Evolutionary conservation across 2,329 filamentous ascomycete species (phyloP).

Genomic region (Cercospora sp.): DNA sequence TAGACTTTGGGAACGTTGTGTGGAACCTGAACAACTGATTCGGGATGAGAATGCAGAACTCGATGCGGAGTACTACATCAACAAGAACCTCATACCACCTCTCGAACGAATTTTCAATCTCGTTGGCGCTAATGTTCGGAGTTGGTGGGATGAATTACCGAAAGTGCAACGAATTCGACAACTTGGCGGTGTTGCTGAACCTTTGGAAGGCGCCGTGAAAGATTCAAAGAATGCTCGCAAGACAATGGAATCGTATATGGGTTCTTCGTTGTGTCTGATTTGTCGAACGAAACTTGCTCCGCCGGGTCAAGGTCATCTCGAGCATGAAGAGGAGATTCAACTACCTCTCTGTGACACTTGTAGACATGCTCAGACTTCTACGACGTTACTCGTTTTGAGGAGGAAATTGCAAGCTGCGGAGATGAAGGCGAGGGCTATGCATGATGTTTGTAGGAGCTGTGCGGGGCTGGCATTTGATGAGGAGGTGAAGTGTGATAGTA

Average conservation of each 20-base stretch:
- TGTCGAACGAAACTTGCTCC: conserved; percentile 63
- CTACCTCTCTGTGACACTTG: conserved; percentile 62
- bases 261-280: conserved; percentile 72
- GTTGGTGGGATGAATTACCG: conserved; percentile 97
- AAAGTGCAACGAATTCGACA: conserved; percentile 76
- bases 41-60: conserved; percentile 74
- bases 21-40: conserved; percentile 80
- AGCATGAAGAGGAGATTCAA: conserved; percentile 20
- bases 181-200: conserved; percentile 42
- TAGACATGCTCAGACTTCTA: conserved; percentile 50
- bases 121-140: conserved; percentile 83
- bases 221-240: conserved; percentile 42
- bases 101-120: conserved; percentile 96
- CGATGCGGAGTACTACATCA: conserved; percentile 95
- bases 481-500: conserved; percentile 80
- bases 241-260: conserved; percentile 95
- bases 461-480: conserved; percentile 71
- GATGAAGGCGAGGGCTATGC: conserved; percentile 62
- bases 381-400: conserved; percentile 65
- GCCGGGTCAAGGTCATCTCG: background rate
- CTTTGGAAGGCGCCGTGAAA: conserved; percentile 20
- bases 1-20: conserved; percentile 82
- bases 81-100: conserved; percentile 91
- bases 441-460: conserved; percentile 76
- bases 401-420: conserved; percentile 64